Base-by-base conservation (phyloP, 75 land plant genomes). In the Adiantum capillusveneris region DNA sequence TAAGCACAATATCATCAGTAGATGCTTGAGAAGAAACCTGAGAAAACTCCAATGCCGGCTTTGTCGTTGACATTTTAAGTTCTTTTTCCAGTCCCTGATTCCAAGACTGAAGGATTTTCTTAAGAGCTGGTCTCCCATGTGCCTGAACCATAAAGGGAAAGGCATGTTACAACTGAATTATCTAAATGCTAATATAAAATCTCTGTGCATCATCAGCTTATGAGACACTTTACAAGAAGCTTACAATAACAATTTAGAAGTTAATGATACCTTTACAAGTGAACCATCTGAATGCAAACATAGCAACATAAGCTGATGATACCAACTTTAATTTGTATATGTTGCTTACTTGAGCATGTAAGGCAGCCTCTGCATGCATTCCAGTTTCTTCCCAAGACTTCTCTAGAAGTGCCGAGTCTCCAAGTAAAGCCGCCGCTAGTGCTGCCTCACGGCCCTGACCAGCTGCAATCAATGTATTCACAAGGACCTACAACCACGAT, bases 341-440 rank as follows among this genome's bases (percentile, higher is more conserved):
- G 9, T 41, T 41, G 31, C 75, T 59, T 68, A 95, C 99, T 75
- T 95, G 95, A n/a, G 99, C 88, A 81, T 95, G 99, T 29, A 95
- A 80, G 30, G 93, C 85, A 51, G 98, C 98, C 71, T 94, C 91
- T 14, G 88, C 88, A 50, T 83, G 73, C 98, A 95, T 90, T 29
- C 96, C 96, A 12, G 96, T 90, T 26, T 95, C 99, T 70, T 90
- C 86, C 96, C 88, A 95, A 26, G 86, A 96, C 49, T 86, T 95
- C 77, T 95, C 99, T 84, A 90, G 75, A 12, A 95, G 79, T 22
- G 75, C 69, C 64, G 94, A 85, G 68, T 95, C 99, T 62, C 90
- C 96, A 65, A 95, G 67, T 49, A 95, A 72, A n/a, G 96, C 96
- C 62, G 96, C 88, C 20, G 91, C 69, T 68, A 95, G 84, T 54